Conservation (phyloP, 331 rosid species). For the Prunus yedoensis region DNA sequence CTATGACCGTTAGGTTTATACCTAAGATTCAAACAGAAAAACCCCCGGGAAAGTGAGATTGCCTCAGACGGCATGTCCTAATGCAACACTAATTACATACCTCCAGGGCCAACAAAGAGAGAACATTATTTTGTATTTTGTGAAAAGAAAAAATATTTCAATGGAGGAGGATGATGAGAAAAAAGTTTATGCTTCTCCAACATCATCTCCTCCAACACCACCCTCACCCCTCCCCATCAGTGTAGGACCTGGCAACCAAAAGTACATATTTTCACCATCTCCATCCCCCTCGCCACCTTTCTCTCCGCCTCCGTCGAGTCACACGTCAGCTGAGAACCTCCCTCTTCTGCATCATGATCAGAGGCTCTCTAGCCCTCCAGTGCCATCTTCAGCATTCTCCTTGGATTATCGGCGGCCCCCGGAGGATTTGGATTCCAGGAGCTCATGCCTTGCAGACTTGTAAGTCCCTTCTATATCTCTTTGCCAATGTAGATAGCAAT, state of each 20-base stretch:
- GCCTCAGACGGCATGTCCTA: background rate
- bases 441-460: constrained; percentile 63
- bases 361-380: constrained; percentile 6
- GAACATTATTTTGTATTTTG: constrained; percentile 4
- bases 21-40: constrained; percentile 28
- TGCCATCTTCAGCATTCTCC: constrained; percentile 42
- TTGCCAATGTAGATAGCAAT: background rate
- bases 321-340: constrained; percentile 46
- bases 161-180: constrained; percentile 31
- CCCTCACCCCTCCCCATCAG: constrained; percentile 79
- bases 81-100: constrained; percentile 4
- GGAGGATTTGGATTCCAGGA: constrained; percentile 31
- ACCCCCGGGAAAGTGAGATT: constrained; percentile 21
- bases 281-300: constrained; percentile 72
- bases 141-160: background rate
- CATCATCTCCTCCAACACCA: constrained; percentile 81
- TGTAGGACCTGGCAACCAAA: constrained; percentile 58
- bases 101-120: constrained; percentile 12
- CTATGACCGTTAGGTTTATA: constrained; percentile 57
- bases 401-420: constrained; percentile 41
- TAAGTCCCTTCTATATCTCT: constrained; percentile 39
- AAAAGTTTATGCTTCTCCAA: constrained; percentile 36
- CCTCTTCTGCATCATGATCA: constrained; percentile 40
- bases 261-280: constrained; percentile 57
- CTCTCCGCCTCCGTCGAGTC: constrained; percentile 41